Percentiles rank a stretch among this genome's conserved stretches.
Conservation (phyloP, 1,139 yeast genomes). For the Hyphopichia fennica region DNA sequence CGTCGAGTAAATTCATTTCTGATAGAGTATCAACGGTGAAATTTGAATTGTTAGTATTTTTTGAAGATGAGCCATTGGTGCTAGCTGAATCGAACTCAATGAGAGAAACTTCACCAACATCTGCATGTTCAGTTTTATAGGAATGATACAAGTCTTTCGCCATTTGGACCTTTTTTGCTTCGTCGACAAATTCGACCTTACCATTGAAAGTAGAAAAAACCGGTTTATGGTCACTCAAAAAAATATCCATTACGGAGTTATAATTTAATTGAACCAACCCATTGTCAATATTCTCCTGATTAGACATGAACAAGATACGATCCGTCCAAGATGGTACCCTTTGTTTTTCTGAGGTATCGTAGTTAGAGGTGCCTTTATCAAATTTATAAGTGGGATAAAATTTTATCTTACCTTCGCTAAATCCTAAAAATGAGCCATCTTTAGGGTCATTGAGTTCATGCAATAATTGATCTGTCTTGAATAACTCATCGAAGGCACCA, state of each 20-base stretch:
- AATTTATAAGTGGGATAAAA: constrained; percentile 93
- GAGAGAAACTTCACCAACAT: constrained; percentile 15
- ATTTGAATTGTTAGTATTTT: constrained; percentile 11
- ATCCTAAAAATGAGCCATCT: constrained; percentile 83
- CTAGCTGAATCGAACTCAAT: constrained; percentile 15
- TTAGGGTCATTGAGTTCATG: constrained; percentile 64
- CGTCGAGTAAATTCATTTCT: constrained; percentile 40
- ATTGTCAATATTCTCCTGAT: constrained; percentile 42
- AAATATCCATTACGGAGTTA: constrained; percentile 54
- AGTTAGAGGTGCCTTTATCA: constrained; percentile 80
- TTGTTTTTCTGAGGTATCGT: constrained; percentile 89
- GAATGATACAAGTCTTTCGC: constrained; percentile 31
- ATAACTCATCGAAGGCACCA: constrained; percentile 50
- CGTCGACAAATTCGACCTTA: constrained; percentile 63
- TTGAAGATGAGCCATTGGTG: constrained; percentile 9
- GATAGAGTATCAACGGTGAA: constrained; percentile 32
- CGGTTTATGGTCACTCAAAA: constrained; percentile 87
- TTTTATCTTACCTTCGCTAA: constrained; percentile 72
- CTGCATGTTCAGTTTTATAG: constrained; percentile 33
- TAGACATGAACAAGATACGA: constrained; percentile 59
- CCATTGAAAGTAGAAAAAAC: constrained; percentile 75
- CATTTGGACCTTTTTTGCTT: constrained; percentile 27
- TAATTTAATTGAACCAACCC: constrained; percentile 59
- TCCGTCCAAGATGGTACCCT: constrained; percentile 98
- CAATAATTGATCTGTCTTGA: constrained; percentile 78